Evolutionary conservation across 805 yeast genomes (phyloP).

Genomic region (Pichia nakasei): DNA sequence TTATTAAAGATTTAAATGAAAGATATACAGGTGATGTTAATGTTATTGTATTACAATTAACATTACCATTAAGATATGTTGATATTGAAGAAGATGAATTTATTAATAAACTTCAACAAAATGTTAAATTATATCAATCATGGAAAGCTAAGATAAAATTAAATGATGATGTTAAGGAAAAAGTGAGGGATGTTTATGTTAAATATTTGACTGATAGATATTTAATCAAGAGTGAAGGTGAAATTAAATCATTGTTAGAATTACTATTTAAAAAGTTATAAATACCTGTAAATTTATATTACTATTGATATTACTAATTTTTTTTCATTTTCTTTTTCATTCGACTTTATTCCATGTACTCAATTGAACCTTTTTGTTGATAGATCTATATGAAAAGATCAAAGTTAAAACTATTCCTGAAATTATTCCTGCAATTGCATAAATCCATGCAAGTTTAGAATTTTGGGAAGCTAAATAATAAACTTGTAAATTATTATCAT

Average conservation of each 20-base stretch:
- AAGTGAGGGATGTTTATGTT: constrained; percentile 28
- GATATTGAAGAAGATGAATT: constrained; percentile 32
- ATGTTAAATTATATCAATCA: constrained; percentile 65
- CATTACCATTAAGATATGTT: constrained; percentile 56
- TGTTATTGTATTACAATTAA: constrained; percentile 43
- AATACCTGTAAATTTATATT: too few species aligned
- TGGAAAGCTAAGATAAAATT: constrained; percentile 31
- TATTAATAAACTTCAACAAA: constrained; percentile 52
- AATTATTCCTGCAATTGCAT: constrained; percentile 8
- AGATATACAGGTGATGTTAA: constrained; percentile 33
- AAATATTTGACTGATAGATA: constrained; percentile 24
- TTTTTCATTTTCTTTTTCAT: constrained; percentile 1
- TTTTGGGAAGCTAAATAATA: constrained; percentile 1
- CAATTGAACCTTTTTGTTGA: constrained; percentile 17
- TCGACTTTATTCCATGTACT: constrained; percentile 21
- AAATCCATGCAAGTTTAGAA: constrained; percentile 2
- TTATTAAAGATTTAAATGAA: constrained; percentile 43
- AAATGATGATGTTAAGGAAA: constrained; percentile 23
- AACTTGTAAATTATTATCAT: constrained; percentile 2
- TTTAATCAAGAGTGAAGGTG: constrained; percentile 15
- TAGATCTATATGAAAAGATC: constrained; percentile 17
- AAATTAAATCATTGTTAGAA: constrained; percentile 15
- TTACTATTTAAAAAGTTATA: constrained; percentile 20
- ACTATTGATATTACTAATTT: too few species aligned
- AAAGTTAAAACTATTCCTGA: constrained; percentile 20